Conservation (phyloP, 208 protist species). For the Pavlovales sp. region DNA sequence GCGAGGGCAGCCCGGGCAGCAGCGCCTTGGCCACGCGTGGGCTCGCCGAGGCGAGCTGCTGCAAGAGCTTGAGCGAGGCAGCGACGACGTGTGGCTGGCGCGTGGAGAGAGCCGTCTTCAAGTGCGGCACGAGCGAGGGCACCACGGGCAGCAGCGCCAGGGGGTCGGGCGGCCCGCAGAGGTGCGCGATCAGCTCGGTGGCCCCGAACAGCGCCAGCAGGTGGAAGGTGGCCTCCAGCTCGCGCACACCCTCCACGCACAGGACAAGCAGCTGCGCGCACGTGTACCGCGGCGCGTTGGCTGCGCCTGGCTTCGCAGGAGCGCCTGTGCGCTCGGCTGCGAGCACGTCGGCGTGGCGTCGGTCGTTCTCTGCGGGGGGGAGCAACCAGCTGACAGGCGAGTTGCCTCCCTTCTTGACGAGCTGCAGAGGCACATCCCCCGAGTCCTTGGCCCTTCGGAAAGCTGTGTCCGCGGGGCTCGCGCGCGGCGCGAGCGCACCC, state of each 20-base stretch:
- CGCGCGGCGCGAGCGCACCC: neutral
- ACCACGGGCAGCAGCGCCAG: neutral
- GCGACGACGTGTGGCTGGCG: neutral
- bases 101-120: neutral
- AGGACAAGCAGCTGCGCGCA: neutral
- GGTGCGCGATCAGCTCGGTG: neutral
- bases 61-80: neutral
- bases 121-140: neutral
- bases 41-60: neutral
- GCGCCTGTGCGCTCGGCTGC: too few species aligned
- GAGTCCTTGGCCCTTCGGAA: neutral
- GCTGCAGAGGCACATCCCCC: neutral
- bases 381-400: neutral
- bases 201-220: neutral
- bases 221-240: neutral
- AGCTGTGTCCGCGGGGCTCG: neutral
- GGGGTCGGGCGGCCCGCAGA: neutral
- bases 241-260: neutral
- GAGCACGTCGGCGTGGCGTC: too few species aligned
- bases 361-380: neutral
- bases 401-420: neutral
- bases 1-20: neutral
- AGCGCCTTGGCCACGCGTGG: neutral
- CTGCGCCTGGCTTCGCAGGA: too few species aligned
- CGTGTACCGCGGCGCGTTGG: neutral